These are phyloP conservation scores for Fragaria vesca DNA, from an alignment of 306 rosid genomes.

Conservation along the genomic window DNA sequence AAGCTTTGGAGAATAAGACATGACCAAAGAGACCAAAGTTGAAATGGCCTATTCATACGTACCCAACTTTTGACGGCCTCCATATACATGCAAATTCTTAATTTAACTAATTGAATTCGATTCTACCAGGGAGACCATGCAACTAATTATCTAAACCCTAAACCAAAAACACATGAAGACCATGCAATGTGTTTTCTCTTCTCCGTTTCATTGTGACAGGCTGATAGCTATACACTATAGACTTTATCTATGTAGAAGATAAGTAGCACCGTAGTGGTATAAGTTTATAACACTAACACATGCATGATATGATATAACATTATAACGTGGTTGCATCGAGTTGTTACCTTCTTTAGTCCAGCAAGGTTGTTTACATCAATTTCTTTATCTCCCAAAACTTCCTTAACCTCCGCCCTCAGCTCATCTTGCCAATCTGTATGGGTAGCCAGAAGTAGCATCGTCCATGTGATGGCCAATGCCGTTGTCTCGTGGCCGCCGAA, in stretches of 20 bases:
- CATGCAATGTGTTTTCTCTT: background rate
- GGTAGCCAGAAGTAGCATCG: conserved; percentile 63
- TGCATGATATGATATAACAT: background rate
- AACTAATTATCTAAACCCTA: background rate
- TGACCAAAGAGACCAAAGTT: background rate
- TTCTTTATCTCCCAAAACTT: conserved; percentile 51
- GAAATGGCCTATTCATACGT: background rate
- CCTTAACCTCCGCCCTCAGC: conserved; percentile 66
- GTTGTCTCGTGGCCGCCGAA: conserved; percentile 95
- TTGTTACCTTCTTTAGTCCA: conserved; percentile 60
- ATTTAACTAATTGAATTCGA: background rate
- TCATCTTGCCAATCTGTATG: conserved; percentile 74
- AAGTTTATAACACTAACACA: background rate
- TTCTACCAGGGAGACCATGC: background rate
- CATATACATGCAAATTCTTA: background rate
- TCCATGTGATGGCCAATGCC: conserved; percentile 86
- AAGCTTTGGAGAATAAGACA: background rate
- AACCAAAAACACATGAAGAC: background rate
- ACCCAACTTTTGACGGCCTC: background rate
- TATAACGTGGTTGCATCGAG: background rate
- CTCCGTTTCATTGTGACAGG: background rate
- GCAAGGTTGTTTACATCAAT: conserved; percentile 50
- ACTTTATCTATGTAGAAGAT: background rate
- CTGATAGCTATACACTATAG: background rate
- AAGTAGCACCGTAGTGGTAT: background rate